Base-by-base conservation (phyloP, 129 eudicot genomes). In the Heracleum sosnowskyi region DNA sequence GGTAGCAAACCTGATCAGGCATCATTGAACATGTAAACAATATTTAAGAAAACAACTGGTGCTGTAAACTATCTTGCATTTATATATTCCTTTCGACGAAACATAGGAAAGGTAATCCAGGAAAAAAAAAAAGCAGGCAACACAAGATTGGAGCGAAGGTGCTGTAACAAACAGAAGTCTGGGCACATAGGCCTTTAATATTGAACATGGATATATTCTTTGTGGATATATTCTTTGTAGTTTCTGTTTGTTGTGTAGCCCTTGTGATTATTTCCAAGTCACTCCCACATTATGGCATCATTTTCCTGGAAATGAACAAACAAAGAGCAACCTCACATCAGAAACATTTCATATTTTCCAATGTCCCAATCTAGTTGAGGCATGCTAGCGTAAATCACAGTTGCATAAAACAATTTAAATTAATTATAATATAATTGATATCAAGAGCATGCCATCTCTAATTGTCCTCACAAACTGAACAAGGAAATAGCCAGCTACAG, bases 261-360 rank as follows among this genome's bases (percentile, higher is more conserved):
- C 60, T 57, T 70, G n/a, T 60, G 46, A 74, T 42, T 0, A 13
- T 62, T 7, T 41, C 74, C 7, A 42, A 41, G 73, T 64, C 42
- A 40, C 75, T 70, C 72, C 55, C 55, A 24, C 81, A 76, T 69
- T 68, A 86, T 77, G 79, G 79, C 76, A 37, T 62, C 74, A 15
- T 35, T 82, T 83, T 81, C 85, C 93, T 89, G 88, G 35, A 86
- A 75, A 36, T 10, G 37, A 57, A n/a, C n/a, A n/a, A 80, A 35
- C n/a, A 24, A 18, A 22, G 45, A n/a, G 55, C 20, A 41, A 31
- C 17, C 20, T 11, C 16, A 29, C 70, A 63, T 9, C 34, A 26
- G 36, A 63, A 63, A 8, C 17, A 24, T n/a, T 24, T 24, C 12
- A n/a, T 60, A 60, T 60, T 22, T 17, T 24, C 28, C 31, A 26